Evolutionary conservation across 140 eudicot genomes (phyloP), one percentile per base, ranked within the genome.

Genomic region (Bidens hawaiensis): DNA sequence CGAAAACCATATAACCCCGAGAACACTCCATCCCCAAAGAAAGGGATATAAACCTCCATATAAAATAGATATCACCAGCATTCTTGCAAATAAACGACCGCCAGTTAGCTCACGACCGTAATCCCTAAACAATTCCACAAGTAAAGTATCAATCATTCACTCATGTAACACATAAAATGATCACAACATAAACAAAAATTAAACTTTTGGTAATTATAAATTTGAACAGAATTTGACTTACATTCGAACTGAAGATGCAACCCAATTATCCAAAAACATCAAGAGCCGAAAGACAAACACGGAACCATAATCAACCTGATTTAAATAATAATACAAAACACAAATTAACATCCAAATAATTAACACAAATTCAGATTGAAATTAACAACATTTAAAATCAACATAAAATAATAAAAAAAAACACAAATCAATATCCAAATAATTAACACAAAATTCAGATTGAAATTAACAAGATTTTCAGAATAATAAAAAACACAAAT

Each of bases 181-280:
- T 34, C 41, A 34, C 41, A 34, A 34, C 41, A 8, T 34, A 34
- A 10, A 2, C n/a, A n/a, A n/a, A n/a, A n/a, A n/a, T n/a, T n/a
- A n/a, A n/a, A n/a, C n/a, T n/a, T n/a, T n/a, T n/a, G n/a, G n/a
- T n/a, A n/a, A n/a, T n/a, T n/a, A n/a, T n/a, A n/a, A n/a, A n/a
- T n/a, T n/a, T n/a, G n/a, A n/a, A n/a, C n/a, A n/a, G n/a, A n/a
- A n/a, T n/a, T n/a, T 3, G 14, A 74, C 95, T 90, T 90, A 89
- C 97, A 87, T 73, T 82, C 96, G 86, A 76, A 84, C 82, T 73
- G 89, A 81, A 19, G 94, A 73, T 54, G 94, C 88, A 63, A 90
- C 77, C 9, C 88, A 93, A 76, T 90, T 87, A 38, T 90, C 97
- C 19, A 90, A 79, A 78, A 90, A 87, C 97, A 90, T 90, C 88